Percentiles rank a stretch among this genome's conserved stretches.
Conservation (phyloP, 495 filamentous ascomycete genomes). For the Neurospora sp. region DNA sequence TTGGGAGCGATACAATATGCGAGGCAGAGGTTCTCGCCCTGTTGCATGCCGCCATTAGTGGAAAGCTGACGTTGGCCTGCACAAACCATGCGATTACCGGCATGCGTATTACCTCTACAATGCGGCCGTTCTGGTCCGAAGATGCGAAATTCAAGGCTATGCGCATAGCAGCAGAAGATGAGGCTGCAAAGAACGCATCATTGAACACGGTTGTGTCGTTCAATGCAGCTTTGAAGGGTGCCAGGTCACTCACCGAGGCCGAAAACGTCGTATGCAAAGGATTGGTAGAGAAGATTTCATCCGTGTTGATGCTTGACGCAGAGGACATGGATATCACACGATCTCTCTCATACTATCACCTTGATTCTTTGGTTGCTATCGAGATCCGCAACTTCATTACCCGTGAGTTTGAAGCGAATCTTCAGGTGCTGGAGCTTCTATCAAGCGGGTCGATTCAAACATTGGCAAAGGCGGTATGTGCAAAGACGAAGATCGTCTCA, state of each 20-base stretch:
- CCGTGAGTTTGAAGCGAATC: slow-evolving; percentile 39
- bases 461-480: slow-evolving; percentile 36
- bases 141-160: slow-evolving; percentile 45
- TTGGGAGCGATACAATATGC: slow-evolving; percentile 42
- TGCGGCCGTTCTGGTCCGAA: slow-evolving; percentile 39
- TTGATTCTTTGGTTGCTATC: slow-evolving; percentile 44
- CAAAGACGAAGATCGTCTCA: slow-evolving; percentile 38
- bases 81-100: slow-evolving; percentile 43
- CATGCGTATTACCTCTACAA: slow-evolving; percentile 35
- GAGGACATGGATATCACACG: slow-evolving; percentile 42
- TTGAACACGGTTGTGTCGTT: slow-evolving; percentile 28
- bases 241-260: slow-evolving; percentile 33
- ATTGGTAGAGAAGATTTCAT: slow-evolving; percentile 36
- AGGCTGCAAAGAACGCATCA: slow-evolving; percentile 26
- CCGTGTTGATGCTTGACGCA: slow-evolving; percentile 39
- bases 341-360: slow-evolving; percentile 38
- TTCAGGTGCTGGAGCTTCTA: slow-evolving; percentile 44
- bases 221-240: slow-evolving; percentile 30
- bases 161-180: slow-evolving; percentile 35
- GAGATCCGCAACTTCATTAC: slow-evolving; percentile 46
- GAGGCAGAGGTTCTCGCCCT: slow-evolving; percentile 41
- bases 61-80: slow-evolving; percentile 25
- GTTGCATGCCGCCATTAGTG: slow-evolving; percentile 36
- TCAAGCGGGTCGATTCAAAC: slow-evolving; percentile 40
- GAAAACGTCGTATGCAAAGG: slow-evolving; percentile 35